Conservation (phyloP, 306 rosid species). For the Nissolia schottii region DNA sequence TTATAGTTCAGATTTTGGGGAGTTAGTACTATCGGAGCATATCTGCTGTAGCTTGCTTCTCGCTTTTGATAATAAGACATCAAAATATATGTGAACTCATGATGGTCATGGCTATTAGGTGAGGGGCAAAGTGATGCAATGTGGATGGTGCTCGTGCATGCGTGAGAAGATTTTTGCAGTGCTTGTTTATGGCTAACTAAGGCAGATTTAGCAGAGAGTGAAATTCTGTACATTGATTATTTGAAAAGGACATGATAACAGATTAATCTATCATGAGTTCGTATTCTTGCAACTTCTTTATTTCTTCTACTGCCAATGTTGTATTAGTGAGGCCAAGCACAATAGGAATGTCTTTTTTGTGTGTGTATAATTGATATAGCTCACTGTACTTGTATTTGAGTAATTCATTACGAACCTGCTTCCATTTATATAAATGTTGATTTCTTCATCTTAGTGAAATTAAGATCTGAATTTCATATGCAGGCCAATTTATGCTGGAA, state of each 20-base stretch:
- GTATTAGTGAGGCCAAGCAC: not conserved
- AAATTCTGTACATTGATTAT: not conserved
- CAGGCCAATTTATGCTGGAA: constrained; percentile 99
- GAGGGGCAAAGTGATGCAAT: constrained; percentile 6
- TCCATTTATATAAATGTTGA: constrained; percentile 3
- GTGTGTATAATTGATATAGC: not conserved
- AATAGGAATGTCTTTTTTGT: not conserved
- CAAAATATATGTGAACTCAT: not conserved
- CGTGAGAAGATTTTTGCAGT: not conserved
- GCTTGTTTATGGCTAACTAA: not conserved
- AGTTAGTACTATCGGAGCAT: not conserved
- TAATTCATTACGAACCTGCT: constrained; percentile 1
- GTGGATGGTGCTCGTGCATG: not conserved
- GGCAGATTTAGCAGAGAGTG: not conserved
- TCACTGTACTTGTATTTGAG: not conserved
- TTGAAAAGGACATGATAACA: not conserved
- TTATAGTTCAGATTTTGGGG: not conserved
- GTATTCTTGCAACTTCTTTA: not conserved
- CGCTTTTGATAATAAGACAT: constrained; percentile 11
- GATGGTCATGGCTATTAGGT: not conserved
- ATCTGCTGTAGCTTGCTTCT: not conserved
- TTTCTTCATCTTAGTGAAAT: constrained; percentile 13
- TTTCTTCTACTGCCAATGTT: not conserved
- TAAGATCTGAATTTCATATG: constrained; percentile 21
- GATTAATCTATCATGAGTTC: not conserved